Percentiles rank a stretch among this genome's conserved stretches.
Evolutionary conservation across 2,329 filamentous ascomycete genomes (phyloP).

Genomic region (Didymella arachidicola): DNA sequence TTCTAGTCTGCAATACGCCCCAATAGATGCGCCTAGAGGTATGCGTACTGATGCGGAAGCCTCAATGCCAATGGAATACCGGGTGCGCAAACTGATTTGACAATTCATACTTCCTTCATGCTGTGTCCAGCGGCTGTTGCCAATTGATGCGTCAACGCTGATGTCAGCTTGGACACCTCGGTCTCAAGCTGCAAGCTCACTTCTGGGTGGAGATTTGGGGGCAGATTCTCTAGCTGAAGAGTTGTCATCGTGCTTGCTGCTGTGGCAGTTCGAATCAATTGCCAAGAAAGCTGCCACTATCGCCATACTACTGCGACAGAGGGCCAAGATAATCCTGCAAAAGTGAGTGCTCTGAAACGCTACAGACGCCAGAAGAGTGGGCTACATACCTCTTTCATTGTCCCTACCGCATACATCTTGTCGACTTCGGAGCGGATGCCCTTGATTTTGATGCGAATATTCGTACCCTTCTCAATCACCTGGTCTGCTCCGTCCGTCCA

Average conservation of each 20-base stretch:
- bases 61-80: not conserved
- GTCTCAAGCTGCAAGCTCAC: not conserved
- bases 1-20: constrained; percentile 12
- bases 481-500: constrained; percentile 96
- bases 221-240: not conserved
- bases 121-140: not conserved
- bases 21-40: constrained; percentile 1
- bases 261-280: not conserved
- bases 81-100: not conserved
- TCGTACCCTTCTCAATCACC: constrained; percentile 90
- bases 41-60: constrained; percentile 1
- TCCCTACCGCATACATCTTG: constrained; percentile 96
- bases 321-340: constrained; percentile 52
- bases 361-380: constrained; percentile 3
- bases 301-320: constrained; percentile 37
- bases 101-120: not conserved
- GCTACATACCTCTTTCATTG: constrained; percentile 76
- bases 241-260: not conserved
- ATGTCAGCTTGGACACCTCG: not conserved
- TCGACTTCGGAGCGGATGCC: constrained; percentile 93
- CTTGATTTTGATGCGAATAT: constrained; percentile 92
- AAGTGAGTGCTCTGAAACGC: constrained; percentile 23
- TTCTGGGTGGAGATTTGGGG: not conserved
- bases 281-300: constrained; percentile 5
- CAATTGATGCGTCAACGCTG: too few relatives aligned